A percentile compares a stretch with the other conserved stretches of the same genome.
phyloP scores from a whole-genome alignment of 371 early-diverging fungal genomes.

The Synchytrium microbalum region DNA sequence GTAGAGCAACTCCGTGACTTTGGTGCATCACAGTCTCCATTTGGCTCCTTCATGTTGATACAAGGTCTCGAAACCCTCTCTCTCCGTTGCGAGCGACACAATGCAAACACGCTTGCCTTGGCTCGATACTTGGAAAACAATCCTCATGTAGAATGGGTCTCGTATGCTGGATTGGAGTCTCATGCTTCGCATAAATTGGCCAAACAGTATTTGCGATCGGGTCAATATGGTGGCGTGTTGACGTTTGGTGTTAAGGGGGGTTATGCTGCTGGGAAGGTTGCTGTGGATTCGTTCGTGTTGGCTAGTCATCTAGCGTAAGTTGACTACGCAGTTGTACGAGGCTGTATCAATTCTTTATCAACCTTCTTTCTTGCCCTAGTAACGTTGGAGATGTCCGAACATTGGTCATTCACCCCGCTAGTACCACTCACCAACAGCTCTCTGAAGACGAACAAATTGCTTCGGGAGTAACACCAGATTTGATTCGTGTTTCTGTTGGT shows the following conservation, averaged over 20 bases:
- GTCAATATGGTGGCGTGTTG: conserved; percentile 77
- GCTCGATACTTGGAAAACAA: conserved; percentile 68
- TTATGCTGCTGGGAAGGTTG: conserved; percentile 39
- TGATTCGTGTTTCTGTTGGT: conserved; percentile 79
- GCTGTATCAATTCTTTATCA: too few species aligned
- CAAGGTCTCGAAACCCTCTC: conserved; percentile 86
- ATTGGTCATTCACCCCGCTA: conserved; percentile 72
- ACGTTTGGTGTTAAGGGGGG: conserved; percentile 78
- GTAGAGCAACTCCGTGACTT: conserved; percentile 76
- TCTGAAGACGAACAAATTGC: conserved; percentile 65
- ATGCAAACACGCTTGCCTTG: conserved; percentile 65
- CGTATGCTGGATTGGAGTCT: conserved; percentile 65
- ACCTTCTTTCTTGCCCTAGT: conserved; percentile 10
- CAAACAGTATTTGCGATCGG: conserved; percentile 56
- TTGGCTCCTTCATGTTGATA: conserved; percentile 72
- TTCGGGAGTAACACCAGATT: conserved; percentile 71
- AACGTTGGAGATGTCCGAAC: conserved; percentile 88
- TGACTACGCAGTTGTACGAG: too few species aligned
- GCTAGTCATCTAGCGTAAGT: conserved; percentile 72
- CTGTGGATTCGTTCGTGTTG: conserved; percentile 66
- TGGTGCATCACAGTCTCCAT: conserved; percentile 75
- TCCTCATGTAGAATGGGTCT: conserved; percentile 70
- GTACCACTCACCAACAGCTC: conserved; percentile 82
- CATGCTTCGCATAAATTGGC: conserved; percentile 61
- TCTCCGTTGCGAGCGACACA: conserved; percentile 78